phyloP scores from a whole-genome alignment of 2,329 filamentous ascomycete genomes.

The Fusarium sp. region DNA sequence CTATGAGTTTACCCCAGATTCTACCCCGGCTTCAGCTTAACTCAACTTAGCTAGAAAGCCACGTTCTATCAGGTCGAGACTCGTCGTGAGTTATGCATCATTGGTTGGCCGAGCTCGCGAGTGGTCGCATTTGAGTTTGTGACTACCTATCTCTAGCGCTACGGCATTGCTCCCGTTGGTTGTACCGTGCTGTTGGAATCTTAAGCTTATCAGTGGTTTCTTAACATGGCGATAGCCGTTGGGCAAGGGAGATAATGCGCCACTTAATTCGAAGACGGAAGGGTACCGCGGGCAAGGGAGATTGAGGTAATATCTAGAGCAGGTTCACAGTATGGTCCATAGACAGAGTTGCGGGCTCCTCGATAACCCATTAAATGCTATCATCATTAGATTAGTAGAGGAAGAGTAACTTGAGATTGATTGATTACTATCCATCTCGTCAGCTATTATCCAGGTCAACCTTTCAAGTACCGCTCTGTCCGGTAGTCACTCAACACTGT shows the following conservation, averaged over 20 bases:
- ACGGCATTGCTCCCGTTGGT: slow-evolving; percentile 1
- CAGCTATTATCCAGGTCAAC: not conserved
- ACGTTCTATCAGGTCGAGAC: slow-evolving; percentile 9
- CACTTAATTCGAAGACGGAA: slow-evolving; percentile 10
- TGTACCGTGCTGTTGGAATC: not conserved
- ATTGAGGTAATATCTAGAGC: not conserved
- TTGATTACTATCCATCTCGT: not conserved
- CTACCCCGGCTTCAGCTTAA: slow-evolving; percentile 5
- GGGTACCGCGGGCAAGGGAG: slow-evolving; percentile 2
- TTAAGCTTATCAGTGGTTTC: not conserved
- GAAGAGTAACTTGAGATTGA: not conserved
- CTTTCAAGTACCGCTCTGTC: not conserved
- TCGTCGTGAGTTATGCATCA: not conserved
- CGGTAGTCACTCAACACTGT: not conserved
- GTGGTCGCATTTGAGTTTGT: not conserved
- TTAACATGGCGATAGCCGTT: not conserved
- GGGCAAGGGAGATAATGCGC: not conserved
- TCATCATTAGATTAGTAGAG: not conserved
- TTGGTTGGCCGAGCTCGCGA: not conserved
- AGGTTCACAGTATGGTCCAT: not conserved
- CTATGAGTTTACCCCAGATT: not conserved
- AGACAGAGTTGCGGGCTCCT: not conserved
- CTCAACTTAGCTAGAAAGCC: not conserved
- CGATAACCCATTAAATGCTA: not conserved
- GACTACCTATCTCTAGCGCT: not conserved